Evolutionary conservation across 352 stramenopile genomes (phyloP), one percentile per base, ranked within the genome.

Genomic region (Phytophthora meadii): DNA sequence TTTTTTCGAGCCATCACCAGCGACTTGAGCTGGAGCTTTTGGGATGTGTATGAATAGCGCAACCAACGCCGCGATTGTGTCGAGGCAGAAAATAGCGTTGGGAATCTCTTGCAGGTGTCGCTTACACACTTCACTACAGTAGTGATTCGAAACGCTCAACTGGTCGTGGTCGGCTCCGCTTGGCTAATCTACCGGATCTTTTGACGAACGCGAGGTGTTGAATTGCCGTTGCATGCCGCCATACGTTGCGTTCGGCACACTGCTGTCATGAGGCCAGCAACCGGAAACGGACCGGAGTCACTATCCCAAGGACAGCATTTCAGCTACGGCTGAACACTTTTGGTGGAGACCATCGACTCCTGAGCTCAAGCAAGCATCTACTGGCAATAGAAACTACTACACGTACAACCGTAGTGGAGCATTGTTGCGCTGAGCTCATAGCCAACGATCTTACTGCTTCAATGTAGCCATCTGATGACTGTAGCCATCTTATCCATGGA

Each of bases 61-160:
- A n/a, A 47, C 45, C 50, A 49, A 37, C 44, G 24, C 53, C 44
- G 24, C 53, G 24, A 14, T 25, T 40, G 61, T 28, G 52, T 55
- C 52, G 49, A 54, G 37, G n/a, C 30, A 53, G 50, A 72, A 56
- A 68, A 74, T 74, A 66, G 54, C 40, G 41, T 54, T 65, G 65
- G 14, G 40, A 42, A 55, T 60, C 27, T 55, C 44, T 52, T 36
- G 9, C 30, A 36, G 8, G 8, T 14, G 9, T 14, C 30, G 9
- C 30, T 36, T 14, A 11, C 30, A 19, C 19, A 19, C 19, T 19
- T 19, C 19, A 19, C 19, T n/a, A n/a, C n/a, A n/a, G n/a, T 15
- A 4, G 36, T 62, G 34, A 59, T 63, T 68, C n/a, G 50, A 68
- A 68, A 72, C 65, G 65, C 12, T 41, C 22, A 27, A 11, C n/a